phyloP scores from a whole-genome alignment of 2,329 filamentous ascomycete species.

The Pseudogymnoascus sp. region DNA sequence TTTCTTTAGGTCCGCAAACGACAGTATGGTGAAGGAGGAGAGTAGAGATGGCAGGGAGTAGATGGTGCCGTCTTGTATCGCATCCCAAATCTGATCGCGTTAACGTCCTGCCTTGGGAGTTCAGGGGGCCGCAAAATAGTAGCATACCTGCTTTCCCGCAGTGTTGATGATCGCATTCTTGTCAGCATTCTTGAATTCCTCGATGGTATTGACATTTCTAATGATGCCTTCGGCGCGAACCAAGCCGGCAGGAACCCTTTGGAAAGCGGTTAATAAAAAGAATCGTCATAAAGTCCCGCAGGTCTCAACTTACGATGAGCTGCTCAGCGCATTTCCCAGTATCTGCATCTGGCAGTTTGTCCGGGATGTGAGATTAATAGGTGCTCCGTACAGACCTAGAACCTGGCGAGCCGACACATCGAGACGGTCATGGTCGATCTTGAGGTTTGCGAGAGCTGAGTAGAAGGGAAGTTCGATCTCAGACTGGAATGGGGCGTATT shows the following conservation, averaged over 20 bases:
- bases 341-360: slow-evolving; percentile 86
- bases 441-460: slow-evolving; percentile 80
- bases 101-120: slow-evolving; percentile 15
- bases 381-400: slow-evolving; percentile 75
- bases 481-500: slow-evolving; percentile 85
- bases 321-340: slow-evolving; percentile 77
- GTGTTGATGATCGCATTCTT: slow-evolving; percentile 71
- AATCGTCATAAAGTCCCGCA: background rate
- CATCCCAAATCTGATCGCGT: slow-evolving; percentile 78
- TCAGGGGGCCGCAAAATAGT: slow-evolving; percentile 18
- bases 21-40: slow-evolving; percentile 81
- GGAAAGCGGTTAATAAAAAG: slow-evolving; percentile 20
- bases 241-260: slow-evolving; percentile 60
- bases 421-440: slow-evolving; percentile 95
- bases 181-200: slow-evolving; percentile 83
- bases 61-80: slow-evolving; percentile 92
- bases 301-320: slow-evolving; percentile 60
- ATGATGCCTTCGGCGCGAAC: slow-evolving; percentile 89
- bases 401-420: slow-evolving; percentile 86
- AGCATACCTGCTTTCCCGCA: slow-evolving; percentile 67
- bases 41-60: slow-evolving; percentile 91
- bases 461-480: slow-evolving; percentile 97
- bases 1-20: slow-evolving; percentile 93
- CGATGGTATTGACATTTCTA: slow-evolving; percentile 91
- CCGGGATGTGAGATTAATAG: slow-evolving; percentile 39